Conservation (phyloP, 306 rosid species). For the Vigna reflexopilosa region DNA sequence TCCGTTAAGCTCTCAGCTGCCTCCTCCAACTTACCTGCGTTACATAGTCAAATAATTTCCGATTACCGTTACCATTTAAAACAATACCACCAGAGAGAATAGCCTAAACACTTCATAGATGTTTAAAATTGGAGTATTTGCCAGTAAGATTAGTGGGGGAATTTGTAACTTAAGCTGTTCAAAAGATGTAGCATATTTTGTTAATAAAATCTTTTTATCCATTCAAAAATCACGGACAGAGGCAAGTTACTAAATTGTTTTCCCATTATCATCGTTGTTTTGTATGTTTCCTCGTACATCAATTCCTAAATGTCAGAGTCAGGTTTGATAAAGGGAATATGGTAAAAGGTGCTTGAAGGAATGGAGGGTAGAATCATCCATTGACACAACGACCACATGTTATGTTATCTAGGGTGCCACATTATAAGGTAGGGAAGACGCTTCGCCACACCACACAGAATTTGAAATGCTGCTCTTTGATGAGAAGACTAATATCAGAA, state of each 20-base stretch:
- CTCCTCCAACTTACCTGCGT: conserved; percentile 74
- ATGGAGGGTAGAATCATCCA: neutral
- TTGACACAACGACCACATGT: neutral
- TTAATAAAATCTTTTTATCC: neutral
- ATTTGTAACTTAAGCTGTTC: conserved; percentile 1
- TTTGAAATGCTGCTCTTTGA: conserved; percentile 15
- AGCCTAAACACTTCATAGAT: conserved; percentile 1
- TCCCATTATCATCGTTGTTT: neutral
- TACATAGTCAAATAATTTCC: conserved; percentile 27
- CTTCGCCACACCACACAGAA: neutral
- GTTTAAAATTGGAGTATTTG: neutral
- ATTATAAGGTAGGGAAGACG: neutral
- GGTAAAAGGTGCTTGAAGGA: neutral
- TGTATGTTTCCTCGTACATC: neutral
- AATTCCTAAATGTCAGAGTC: neutral
- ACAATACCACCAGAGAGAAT: neutral
- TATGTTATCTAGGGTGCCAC: conserved; percentile 3
- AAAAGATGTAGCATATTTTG: conserved; percentile 1
- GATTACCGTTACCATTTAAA: neutral
- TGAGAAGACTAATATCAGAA: neutral
- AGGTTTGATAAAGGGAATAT: neutral
- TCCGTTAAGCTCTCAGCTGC: conserved; percentile 76
- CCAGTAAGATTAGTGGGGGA: neutral
- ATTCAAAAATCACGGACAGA: neutral
- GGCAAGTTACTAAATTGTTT: neutral